Evolutionary conservation across 306 rosid genomes (phyloP), one percentile per base, ranked within the genome.

Genomic region (Cicer judaicum): DNA sequence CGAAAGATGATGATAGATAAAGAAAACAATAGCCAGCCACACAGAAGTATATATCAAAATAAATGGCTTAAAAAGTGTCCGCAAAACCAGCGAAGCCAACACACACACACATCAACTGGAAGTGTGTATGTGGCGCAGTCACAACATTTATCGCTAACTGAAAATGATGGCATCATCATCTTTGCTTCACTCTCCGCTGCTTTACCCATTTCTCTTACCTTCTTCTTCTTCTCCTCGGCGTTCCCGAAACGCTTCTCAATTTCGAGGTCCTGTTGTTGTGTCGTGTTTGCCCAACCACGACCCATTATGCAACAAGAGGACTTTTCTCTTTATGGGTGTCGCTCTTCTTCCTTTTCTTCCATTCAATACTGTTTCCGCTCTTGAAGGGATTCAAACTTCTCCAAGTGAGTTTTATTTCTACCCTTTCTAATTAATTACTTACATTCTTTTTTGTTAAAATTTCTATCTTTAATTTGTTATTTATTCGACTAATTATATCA

Each of bases 271-370:
- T 10, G 70, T 85, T 38, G 75, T 24, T 64, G 0, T 65, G 8
- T 69, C 63, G 0, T 41, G 47, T 12, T 18, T 68, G 76, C 61
- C 59, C 54, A 81, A 79, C 0, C 78, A 79, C 1, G 84, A 81
- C 49, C 78, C 78, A 39, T 50, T 70, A 36, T 68, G 84, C 81
- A 80, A 72, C 71, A 81, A 89, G 60, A 90, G 95, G 84, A 76
- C 86, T 7, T 46, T 87, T 82, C 11, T 94, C 15, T 78, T 88
- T 38, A 83, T 90, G 80, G 92, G 93, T 34, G 56, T 91, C 57
- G 74, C 92, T 5, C 75, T 89, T 81, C 84, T 92, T 78, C 99
- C 99, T 0, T 72, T 90, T 19, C 75, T 92, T 36, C 88, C 85
- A 10, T 84, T 86, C 49, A 85, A 59, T 36, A 13, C 38, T 8